A percentile compares a stretch with the other conserved stretches of the same genome.
Conservation (phyloP, 2,329 filamentous ascomycete species). For the Balansia obtecta region DNA sequence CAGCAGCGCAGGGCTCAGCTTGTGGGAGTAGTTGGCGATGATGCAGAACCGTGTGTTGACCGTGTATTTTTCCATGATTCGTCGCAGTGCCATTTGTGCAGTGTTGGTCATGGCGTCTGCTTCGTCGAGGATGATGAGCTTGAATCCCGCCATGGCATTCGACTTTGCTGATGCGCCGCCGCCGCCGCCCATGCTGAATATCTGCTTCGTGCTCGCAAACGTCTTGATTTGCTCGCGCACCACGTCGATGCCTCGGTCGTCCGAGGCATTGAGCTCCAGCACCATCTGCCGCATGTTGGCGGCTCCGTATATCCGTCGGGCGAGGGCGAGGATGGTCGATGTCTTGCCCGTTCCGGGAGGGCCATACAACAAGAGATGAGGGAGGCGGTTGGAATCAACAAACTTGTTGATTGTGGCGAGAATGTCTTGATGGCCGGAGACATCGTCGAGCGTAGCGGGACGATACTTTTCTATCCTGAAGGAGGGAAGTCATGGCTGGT, state of each 20-base stretch:
- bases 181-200: slow-evolving; percentile 62
- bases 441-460: slow-evolving; percentile 76
- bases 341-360: slow-evolving; percentile 97
- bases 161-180: slow-evolving; percentile 39
- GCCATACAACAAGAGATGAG: slow-evolving; percentile 91
- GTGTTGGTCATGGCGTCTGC: slow-evolving; percentile 99
- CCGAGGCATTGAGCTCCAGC: slow-evolving; percentile 90
- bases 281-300: slow-evolving; percentile 98
- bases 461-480: slow-evolving; percentile 92
- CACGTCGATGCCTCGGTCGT: slow-evolving; percentile 95
- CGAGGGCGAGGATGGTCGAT: slow-evolving; percentile 86
- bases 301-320: slow-evolving; percentile 79
- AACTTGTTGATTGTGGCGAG: slow-evolving; percentile 97
- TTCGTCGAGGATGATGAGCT: slow-evolving; percentile 95
- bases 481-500: background rate
- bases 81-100: slow-evolving; percentile 89
- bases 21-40: slow-evolving; percentile 98
- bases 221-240: slow-evolving; percentile 99
- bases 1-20: slow-evolving; percentile 82
- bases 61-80: slow-evolving; percentile 99
- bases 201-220: slow-evolving; percentile 95
- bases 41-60: slow-evolving; percentile 96
- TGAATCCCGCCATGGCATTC: slow-evolving; percentile 59
- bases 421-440: slow-evolving; percentile 95
- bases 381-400: slow-evolving; percentile 83